Percentiles rank a stretch among this genome's conserved stretches.
phyloP scores from a whole-genome alignment of 169 alveolate genomes.

The Plasmodium inui region DNA sequence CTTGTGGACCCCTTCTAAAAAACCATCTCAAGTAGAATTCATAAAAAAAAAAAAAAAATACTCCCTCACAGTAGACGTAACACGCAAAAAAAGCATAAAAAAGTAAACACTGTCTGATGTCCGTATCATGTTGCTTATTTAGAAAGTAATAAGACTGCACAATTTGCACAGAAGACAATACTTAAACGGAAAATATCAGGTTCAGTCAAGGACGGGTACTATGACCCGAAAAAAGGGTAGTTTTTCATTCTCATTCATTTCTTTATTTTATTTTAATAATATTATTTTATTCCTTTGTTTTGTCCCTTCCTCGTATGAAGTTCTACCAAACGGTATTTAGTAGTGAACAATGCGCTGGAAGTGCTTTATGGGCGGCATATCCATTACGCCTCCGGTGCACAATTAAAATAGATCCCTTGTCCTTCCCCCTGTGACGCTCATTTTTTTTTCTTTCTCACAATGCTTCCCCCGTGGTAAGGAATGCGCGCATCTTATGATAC shows the following conservation, averaged over 20 bases:
- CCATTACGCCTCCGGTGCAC: not conserved
- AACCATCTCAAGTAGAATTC: not conserved
- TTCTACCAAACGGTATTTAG: not conserved
- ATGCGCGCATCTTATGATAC: not conserved
- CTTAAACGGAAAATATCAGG: not conserved
- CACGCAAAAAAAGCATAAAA: not conserved
- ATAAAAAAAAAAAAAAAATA: conserved; percentile 1
- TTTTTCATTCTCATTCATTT: not conserved
- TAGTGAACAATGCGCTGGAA: not conserved
- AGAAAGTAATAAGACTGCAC: not conserved
- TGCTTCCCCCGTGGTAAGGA: not conserved
- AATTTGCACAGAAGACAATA: not conserved
- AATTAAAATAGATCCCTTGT: not conserved
- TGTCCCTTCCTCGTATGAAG: not conserved
- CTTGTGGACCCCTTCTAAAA: not conserved
- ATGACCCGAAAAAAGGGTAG: not conserved
- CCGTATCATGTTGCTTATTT: not conserved
- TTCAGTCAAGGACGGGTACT: not conserved
- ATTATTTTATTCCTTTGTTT: not conserved
- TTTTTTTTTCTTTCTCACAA: not conserved
- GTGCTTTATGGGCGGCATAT: not conserved
- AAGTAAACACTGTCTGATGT: not conserved
- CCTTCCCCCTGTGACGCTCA: not conserved
- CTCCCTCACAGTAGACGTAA: not conserved
- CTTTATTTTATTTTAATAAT: no score